phyloP scores from a whole-genome alignment of 202 grass and related monocot species.

The Bolboschoenoplectus hybrid region DNA sequence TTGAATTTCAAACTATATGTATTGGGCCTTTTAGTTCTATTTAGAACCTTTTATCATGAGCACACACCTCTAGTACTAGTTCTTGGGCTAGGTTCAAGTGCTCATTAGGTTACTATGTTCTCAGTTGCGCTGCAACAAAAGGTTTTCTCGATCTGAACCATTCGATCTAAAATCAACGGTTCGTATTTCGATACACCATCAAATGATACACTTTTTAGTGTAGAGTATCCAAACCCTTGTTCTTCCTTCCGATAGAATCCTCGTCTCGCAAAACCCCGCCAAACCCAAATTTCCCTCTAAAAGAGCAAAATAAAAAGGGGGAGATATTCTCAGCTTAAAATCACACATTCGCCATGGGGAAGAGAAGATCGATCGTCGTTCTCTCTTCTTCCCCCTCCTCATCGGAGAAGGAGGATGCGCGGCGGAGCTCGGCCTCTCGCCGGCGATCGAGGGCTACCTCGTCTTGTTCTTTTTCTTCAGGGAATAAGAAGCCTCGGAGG shows the following conservation, averaged over 20 bases:
- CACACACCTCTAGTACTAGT: too few species aligned
- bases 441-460: constrained; percentile 19
- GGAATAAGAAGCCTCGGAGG: constrained; percentile 40
- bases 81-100: background rate
- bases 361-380: constrained; percentile 37
- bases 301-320: background rate
- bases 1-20: background rate
- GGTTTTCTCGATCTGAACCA: background rate
- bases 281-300: constrained; percentile 18
- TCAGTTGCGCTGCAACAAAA: background rate
- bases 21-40: background rate
- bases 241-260: constrained; percentile 19
- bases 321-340: background rate
- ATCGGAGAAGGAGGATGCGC: constrained; percentile 33
- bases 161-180: background rate
- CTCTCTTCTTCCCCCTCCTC: constrained; percentile 41
- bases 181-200: background rate
- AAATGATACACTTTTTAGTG: background rate
- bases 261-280: constrained; percentile 32
- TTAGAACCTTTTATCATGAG: too few species aligned
- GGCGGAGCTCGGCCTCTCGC: background rate
- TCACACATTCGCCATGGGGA: constrained; percentile 38
- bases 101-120: background rate
- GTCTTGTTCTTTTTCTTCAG: constrained; percentile 16
- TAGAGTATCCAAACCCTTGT: background rate